Conservation (phyloP, 108 stramenopile genomes). For the Aurantiochytrium sp. region DNA sequence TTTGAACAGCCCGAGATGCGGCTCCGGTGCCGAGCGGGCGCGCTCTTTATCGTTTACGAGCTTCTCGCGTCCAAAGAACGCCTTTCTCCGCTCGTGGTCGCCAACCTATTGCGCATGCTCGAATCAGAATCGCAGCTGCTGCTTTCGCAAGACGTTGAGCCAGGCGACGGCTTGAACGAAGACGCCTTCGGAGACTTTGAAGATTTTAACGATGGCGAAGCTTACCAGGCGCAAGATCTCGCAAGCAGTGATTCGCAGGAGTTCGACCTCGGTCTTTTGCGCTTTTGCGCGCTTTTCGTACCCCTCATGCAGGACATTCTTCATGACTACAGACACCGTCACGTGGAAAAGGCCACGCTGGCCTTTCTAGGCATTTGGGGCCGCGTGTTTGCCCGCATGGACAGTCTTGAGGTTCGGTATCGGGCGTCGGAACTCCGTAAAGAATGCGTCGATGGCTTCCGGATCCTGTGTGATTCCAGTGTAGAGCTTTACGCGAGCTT, state of each 20-base stretch:
- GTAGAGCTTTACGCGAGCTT: neutral
- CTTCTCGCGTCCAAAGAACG: neutral
- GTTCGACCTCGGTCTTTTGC: neutral
- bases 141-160: neutral
- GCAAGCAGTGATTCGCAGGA: neutral
- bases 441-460: neutral
- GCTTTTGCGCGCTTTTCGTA: neutral
- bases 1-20: neutral
- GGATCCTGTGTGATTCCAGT: neutral
- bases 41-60: neutral
- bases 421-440: neutral
- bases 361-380: neutral
- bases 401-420: neutral
- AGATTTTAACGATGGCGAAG: neutral
- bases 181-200: neutral
- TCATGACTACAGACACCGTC: neutral
- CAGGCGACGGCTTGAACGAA: neutral
- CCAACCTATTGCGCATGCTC: neutral
- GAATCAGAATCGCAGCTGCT: neutral
- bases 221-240: neutral
- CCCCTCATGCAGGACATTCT: neutral
- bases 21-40: neutral
- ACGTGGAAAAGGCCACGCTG: neutral
- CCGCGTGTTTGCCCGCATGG: neutral
- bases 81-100: neutral